Evolutionary conservation across 768 basidiomycete species (phyloP).

Genomic region (Trametopsis cervina): DNA sequence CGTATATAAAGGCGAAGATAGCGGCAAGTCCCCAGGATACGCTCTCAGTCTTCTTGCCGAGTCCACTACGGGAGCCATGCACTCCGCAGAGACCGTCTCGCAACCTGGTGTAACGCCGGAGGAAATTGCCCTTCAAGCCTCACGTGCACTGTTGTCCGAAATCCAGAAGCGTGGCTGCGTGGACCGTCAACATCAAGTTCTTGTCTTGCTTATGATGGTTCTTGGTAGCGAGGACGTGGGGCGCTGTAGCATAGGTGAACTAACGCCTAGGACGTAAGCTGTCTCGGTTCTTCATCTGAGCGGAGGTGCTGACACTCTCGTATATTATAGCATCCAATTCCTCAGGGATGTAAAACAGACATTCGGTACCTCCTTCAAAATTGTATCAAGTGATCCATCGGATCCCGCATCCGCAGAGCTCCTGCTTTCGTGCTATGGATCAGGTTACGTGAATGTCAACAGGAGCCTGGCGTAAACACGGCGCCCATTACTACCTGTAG

Average conservation of each 20-base stretch:
- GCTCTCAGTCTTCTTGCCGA: conserved; percentile 87
- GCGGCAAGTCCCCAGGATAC: conserved; percentile 98
- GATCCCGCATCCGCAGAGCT: conserved; percentile 51
- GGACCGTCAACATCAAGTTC: conserved; percentile 80
- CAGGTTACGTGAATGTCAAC: conserved; percentile 87
- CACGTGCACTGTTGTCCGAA: conserved; percentile 72
- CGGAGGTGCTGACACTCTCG: conserved; percentile 6
- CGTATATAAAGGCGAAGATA: conserved; percentile 95
- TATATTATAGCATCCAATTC: conserved; percentile 74
- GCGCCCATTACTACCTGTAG: conserved; percentile 45
- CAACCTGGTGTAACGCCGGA: conserved; percentile 83
- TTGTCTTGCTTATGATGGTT: conserved; percentile 87
- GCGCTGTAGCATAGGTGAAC: conserved; percentile 77
- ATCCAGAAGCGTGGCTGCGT: conserved; percentile 83
- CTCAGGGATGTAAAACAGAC: conserved; percentile 73
- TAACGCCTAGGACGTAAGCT: conserved; percentile 65
- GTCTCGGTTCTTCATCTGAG: no score
- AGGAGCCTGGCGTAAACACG: conserved; percentile 54
- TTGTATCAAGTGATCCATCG: conserved; percentile 51
- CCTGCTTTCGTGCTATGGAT: conserved; percentile 85
- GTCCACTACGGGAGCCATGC: conserved; percentile 83
- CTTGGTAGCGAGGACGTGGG: conserved; percentile 98
- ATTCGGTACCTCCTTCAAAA: conserved; percentile 93
- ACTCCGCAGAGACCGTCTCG: conserved; percentile 83
- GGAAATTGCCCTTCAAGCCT: conserved; percentile 81